phyloP scores from a whole-genome alignment of 208 protist species.

The Trypanosomatidae sp. region DNA sequence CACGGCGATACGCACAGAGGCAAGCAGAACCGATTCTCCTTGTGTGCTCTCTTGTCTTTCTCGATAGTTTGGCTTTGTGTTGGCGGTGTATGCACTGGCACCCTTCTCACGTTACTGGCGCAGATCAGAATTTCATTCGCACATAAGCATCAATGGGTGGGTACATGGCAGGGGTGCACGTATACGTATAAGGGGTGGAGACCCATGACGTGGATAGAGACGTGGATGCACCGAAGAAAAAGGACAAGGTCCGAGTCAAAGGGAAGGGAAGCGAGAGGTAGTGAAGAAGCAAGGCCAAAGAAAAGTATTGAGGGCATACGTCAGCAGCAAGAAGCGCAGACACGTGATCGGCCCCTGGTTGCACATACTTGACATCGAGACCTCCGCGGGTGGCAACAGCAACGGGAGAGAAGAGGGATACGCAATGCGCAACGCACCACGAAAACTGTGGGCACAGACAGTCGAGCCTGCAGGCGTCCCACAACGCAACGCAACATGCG shows the following conservation, averaged over 20 bases:
- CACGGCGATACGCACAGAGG: neutral
- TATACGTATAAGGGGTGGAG: neutral
- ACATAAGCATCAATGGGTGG: neutral
- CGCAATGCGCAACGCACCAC: neutral
- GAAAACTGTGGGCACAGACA: neutral
- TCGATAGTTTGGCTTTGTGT: neutral
- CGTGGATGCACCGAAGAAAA: constrained; percentile 9
- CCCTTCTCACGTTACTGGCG: neutral
- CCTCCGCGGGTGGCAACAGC: neutral
- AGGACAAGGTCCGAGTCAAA: neutral
- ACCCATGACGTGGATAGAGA: neutral
- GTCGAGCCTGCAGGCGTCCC: neutral
- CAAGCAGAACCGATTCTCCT: neutral
- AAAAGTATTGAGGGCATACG: neutral
- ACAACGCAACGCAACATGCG: neutral
- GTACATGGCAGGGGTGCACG: neutral
- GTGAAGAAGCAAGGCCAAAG: neutral
- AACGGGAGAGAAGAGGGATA: neutral
- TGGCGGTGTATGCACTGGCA: neutral
- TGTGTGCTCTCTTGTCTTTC: neutral
- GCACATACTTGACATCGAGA: no score
- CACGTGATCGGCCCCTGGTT: neutral
- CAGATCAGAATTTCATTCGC: neutral
- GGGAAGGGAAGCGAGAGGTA: neutral
- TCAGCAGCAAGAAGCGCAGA: no score